A percentile compares a stretch with the other conserved stretches of the same genome.
phyloP scores from a whole-genome alignment of 257 asterid genomes.

The Salvia hispanica region DNA sequence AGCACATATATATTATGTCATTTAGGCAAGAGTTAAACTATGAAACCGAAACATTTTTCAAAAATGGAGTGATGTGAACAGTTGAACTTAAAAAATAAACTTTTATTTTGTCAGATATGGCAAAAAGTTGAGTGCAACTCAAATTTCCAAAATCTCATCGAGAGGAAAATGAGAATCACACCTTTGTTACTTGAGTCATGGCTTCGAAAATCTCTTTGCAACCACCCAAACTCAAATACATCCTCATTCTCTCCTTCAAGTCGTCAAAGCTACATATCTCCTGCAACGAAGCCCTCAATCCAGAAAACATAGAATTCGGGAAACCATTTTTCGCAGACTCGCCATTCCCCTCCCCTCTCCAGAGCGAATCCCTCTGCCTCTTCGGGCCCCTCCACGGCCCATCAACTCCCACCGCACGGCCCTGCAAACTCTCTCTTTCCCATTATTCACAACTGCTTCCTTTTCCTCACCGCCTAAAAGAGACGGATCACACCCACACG shows the following conservation, averaged over 20 bases:
- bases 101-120: background rate
- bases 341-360: slow-evolving; percentile 47
- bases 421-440: slow-evolving; percentile 70
- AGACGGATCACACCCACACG: slow-evolving; percentile 78
- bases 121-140: slow-evolving; percentile 9
- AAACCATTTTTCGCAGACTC: slow-evolving; percentile 36
- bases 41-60: background rate
- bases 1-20: too few relatives aligned
- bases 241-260: slow-evolving; percentile 84
- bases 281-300: slow-evolving; percentile 61
- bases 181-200: slow-evolving; percentile 89
- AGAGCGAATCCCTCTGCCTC: slow-evolving; percentile 64
- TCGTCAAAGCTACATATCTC: slow-evolving; percentile 92
- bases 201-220: slow-evolving; percentile 69
- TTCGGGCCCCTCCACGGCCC: slow-evolving; percentile 91
- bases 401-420: slow-evolving; percentile 59
- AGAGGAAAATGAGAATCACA: slow-evolving; percentile 29
- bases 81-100: background rate
- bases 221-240: slow-evolving; percentile 65
- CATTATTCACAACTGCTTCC: slow-evolving; percentile 39
- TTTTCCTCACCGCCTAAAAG: slow-evolving; percentile 34
- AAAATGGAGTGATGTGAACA: slow-evolving; percentile 3
- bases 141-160: slow-evolving; percentile 2
- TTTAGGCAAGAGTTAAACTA: too few relatives aligned
- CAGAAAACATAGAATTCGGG: slow-evolving; percentile 46